Evolutionary conservation across 179 eudicot species (phyloP).

Genomic region (Amaranthus tricolor): DNA sequence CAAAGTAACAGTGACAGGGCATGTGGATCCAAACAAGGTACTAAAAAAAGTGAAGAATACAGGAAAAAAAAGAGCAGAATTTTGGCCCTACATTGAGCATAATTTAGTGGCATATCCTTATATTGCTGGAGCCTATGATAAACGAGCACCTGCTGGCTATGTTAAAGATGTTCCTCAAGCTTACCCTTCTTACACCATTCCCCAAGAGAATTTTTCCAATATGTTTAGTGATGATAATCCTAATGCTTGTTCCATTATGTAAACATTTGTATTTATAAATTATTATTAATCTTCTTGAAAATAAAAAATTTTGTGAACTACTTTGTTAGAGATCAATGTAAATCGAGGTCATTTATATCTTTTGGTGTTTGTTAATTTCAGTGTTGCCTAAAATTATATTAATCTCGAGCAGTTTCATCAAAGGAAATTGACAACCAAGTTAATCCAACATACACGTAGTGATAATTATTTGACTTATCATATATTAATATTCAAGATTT

Average conservation of each 20-base stretch:
- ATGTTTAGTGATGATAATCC: conserved; percentile 76
- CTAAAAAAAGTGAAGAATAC: conserved; percentile 53
- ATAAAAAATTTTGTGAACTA: too few relatives aligned
- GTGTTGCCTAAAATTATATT: too few relatives aligned
- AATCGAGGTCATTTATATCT: too few relatives aligned
- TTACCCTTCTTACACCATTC: conserved; percentile 32
- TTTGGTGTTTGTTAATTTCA: too few relatives aligned
- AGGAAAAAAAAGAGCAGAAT: conserved; percentile 69
- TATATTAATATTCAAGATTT: too few relatives aligned
- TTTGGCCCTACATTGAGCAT: conserved; percentile 79
- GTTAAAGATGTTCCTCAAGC: conserved; percentile 60
- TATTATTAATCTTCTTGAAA: too few relatives aligned
- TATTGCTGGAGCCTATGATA: conserved; percentile 63
- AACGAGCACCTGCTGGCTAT: conserved; percentile 74
- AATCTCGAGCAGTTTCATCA: too few relatives aligned
- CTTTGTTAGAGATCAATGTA: too few relatives aligned
- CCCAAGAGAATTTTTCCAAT: conserved; percentile 50
- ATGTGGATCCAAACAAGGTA: conserved; percentile 65
- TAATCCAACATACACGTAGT: too few relatives aligned
- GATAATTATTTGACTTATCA: too few relatives aligned
- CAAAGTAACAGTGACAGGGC: conserved; percentile 64
- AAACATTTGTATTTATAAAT: conserved; percentile 4
- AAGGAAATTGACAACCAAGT: too few relatives aligned
- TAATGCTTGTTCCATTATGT: conserved; percentile 77
- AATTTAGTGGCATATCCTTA: conserved; percentile 66